phyloP scores from a whole-genome alignment of 2,329 filamentous ascomycete species.

The Fusarium bulbicola region DNA sequence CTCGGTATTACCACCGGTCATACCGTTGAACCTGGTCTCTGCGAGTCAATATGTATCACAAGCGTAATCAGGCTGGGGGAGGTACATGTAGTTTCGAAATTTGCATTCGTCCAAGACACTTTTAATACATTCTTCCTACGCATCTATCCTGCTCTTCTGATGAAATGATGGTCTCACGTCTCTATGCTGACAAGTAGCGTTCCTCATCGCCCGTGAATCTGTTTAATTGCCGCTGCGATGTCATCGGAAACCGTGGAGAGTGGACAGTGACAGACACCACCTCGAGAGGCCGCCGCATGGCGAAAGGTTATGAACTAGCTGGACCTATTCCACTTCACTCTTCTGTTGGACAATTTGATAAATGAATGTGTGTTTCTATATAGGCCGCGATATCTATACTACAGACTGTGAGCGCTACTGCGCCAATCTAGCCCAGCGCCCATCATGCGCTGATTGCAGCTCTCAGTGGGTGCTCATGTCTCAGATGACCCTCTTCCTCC shows the following conservation, averaged over 20 bases:
- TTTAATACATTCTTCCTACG: neutral
- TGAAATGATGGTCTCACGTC: no score
- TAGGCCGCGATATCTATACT: neutral
- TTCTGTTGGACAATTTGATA: no score
- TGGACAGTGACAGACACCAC: rapidly evolving
- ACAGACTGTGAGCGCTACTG: neutral
- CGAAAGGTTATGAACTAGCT: rapidly evolving
- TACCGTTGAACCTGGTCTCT: neutral
- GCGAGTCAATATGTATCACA: no score
- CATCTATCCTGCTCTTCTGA: no score
- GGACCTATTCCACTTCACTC: neutral
- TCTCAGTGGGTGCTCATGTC: neutral
- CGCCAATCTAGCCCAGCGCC: neutral
- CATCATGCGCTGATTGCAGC: neutral
- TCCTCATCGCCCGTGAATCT: no score
- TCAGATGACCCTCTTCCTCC: neutral
- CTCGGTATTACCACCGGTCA: rapidly evolving
- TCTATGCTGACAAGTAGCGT: no score
- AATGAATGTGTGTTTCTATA: neutral
- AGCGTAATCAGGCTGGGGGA: neutral
- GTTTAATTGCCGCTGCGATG: neutral
- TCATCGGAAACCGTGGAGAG: neutral
- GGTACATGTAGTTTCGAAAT: no score
- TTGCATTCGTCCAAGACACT: neutral
- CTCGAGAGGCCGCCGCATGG: no score